Evolutionary conservation across 192 early-diverging fungal species (phyloP).

Genomic region (Lunasporangiospora selenospora): DNA sequence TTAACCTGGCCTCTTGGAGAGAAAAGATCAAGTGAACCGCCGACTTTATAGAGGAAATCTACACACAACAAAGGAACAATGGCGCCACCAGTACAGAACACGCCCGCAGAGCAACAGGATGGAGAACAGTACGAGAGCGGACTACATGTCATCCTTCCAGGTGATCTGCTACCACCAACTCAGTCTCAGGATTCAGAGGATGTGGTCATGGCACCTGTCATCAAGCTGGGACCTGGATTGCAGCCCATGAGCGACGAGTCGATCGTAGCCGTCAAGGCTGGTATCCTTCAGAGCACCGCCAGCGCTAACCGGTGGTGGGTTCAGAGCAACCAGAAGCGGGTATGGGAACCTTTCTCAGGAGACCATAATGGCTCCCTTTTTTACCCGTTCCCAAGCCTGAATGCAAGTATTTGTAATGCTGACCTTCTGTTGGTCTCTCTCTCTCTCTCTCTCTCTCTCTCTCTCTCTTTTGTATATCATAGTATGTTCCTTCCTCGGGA

Average conservation of each 20-base stretch:
- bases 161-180: constrained; percentile 52
- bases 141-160: constrained; percentile 59
- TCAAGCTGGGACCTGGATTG: constrained; percentile 87
- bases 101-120: too few relatives aligned
- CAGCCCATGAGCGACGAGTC: constrained; percentile 66
- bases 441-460: constrained; percentile 1
- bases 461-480: constrained; percentile 1
- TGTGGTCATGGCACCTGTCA: constrained; percentile 35
- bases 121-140: not conserved
- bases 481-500: constrained; percentile 87
- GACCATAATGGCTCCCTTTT: not conserved
- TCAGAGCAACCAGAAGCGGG: constrained; percentile 78
- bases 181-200: constrained; percentile 18
- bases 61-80: constrained; percentile 1
- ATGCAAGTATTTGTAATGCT: not conserved
- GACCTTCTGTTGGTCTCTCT: not conserved
- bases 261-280: constrained; percentile 75
- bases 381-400: not conserved
- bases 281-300: constrained; percentile 65
- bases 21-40: too few relatives aligned
- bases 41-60: too few relatives aligned
- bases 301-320: constrained; percentile 79
- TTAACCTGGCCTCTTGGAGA: too few relatives aligned
- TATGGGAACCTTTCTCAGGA: constrained; percentile 49
- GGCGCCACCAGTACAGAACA: constrained; percentile 25